Percentiles rank a stretch among this genome's conserved stretches.
Evolutionary conservation across 495 filamentous ascomycete species (phyloP).

Genomic region (Annulohypoxylon maeteangense): DNA sequence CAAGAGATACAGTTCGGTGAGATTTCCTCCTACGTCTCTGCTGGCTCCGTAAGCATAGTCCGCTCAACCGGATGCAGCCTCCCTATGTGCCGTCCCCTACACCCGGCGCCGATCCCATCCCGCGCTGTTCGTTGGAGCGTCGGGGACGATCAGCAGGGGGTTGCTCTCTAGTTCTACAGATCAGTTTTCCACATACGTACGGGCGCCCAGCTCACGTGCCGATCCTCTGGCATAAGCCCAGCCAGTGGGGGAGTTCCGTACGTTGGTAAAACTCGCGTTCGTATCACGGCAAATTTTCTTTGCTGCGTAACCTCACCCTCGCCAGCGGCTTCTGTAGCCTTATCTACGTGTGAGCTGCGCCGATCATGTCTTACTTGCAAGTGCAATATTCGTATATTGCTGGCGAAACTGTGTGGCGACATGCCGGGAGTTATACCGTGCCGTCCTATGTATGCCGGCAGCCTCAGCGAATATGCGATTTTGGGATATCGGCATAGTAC

Average conservation of each 20-base stretch:
- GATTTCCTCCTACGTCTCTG: background rate
- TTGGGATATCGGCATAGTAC: background rate
- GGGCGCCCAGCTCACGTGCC: slow-evolving; percentile 30
- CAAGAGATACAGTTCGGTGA: slow-evolving; percentile 32
- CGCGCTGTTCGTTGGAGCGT: slow-evolving; percentile 24
- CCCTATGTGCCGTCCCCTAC: slow-evolving; percentile 41
- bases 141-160: slow-evolving; percentile 33
- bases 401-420: slow-evolving; percentile 4
- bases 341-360: slow-evolving; percentile 20
- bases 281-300: slow-evolving; percentile 37
- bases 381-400: slow-evolving; percentile 21
- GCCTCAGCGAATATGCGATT: slow-evolving; percentile 16
- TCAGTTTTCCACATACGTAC: slow-evolving; percentile 12
- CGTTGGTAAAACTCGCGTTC: slow-evolving; percentile 7
- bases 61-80: slow-evolving; percentile 44
- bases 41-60: slow-evolving; percentile 21
- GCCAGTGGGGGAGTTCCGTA: slow-evolving; percentile 41
- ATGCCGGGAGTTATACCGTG: slow-evolving; percentile 29
- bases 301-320: slow-evolving; percentile 20
- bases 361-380: slow-evolving; percentile 25
- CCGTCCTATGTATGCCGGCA: slow-evolving; percentile 24
- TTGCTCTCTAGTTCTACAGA: slow-evolving; percentile 10
- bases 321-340: slow-evolving; percentile 5
- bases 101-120: slow-evolving; percentile 44
- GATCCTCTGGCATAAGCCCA: slow-evolving; percentile 26